A percentile compares a stretch with the other conserved stretches of the same genome.
These are phyloP conservation scores for Penicillium tannophilum DNA, from an alignment of 495 filamentous ascomycete species.

Conservation along the genomic window DNA sequence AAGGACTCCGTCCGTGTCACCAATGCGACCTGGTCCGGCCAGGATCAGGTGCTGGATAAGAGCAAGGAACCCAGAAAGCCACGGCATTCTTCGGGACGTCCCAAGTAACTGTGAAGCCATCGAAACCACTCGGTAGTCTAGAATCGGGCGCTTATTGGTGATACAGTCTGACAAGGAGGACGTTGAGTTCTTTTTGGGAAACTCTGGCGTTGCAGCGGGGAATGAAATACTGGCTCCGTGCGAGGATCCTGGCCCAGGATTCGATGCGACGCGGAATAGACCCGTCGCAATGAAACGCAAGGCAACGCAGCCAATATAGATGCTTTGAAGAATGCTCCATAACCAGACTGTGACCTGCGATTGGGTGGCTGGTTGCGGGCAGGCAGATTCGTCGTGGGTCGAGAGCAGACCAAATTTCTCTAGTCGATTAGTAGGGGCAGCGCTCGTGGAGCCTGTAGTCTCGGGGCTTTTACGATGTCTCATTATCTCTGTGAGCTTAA, in stretches of 20 bases:
- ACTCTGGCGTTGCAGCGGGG: slow-evolving; percentile 28
- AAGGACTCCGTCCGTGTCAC: slow-evolving; percentile 71
- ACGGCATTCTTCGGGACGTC: slow-evolving; percentile 79
- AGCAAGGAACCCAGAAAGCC: slow-evolving; percentile 71
- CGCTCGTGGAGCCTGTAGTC: slow-evolving; percentile 23
- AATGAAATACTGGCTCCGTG: slow-evolving; percentile 29
- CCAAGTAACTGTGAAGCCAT: slow-evolving; percentile 69
- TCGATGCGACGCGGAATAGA: slow-evolving; percentile 48
- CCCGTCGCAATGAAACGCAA: slow-evolving; percentile 63
- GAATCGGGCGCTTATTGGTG: slow-evolving; percentile 63
- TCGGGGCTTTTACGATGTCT: slow-evolving; percentile 27
- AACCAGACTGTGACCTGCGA: slow-evolving; percentile 50
- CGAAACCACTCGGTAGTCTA: slow-evolving; percentile 72
- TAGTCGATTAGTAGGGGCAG: slow-evolving; percentile 37
- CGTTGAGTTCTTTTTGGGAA: slow-evolving; percentile 17
- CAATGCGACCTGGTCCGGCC: slow-evolving; percentile 71
- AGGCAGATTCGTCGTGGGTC: slow-evolving; percentile 27
- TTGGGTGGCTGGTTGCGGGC: slow-evolving; percentile 23
- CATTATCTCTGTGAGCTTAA: slow-evolving; percentile 56
- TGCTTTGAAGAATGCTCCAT: slow-evolving; percentile 71
- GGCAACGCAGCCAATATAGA: slow-evolving; percentile 64
- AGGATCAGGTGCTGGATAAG: slow-evolving; percentile 72
- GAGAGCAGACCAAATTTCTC: slow-evolving; percentile 53
- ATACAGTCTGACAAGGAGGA: slow-evolving; percentile 50
- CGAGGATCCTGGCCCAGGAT: slow-evolving; percentile 23